A percentile compares a stretch with the other conserved stretches of the same genome.
Conservation (phyloP, 2,329 filamentous ascomycete species). For the Pestalotiopsis sp. region DNA sequence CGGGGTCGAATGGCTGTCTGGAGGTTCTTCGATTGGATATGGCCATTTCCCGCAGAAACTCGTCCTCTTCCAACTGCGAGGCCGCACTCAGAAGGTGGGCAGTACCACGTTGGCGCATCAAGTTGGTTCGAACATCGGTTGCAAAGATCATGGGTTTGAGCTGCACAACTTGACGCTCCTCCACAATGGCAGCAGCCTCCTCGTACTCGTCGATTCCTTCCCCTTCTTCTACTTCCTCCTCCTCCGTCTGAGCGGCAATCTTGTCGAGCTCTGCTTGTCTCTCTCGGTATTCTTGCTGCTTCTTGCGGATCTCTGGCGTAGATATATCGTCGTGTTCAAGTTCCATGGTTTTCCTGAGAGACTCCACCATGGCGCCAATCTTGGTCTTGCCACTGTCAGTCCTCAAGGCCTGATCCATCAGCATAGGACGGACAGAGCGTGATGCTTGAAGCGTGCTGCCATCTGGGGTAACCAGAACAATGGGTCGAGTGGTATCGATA, state of each 20-base stretch:
- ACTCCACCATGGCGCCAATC: slow-evolving; percentile 21
- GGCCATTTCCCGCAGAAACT: slow-evolving; percentile 12
- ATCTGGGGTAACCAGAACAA: slow-evolving; percentile 52
- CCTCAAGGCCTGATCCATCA: slow-evolving; percentile 31
- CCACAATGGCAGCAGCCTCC: slow-evolving; percentile 7
- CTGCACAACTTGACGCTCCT: neutral
- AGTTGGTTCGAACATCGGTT: neutral
- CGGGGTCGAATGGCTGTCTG: slow-evolving; percentile 44
- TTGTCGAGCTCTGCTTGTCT: slow-evolving; percentile 16
- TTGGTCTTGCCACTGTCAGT: slow-evolving; percentile 24
- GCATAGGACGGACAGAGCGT: slow-evolving; percentile 36
- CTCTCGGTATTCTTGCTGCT: slow-evolving; percentile 25
- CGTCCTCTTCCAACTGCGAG: slow-evolving; percentile 17
- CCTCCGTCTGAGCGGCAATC: slow-evolving; percentile 16
- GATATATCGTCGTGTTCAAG: slow-evolving; percentile 27
- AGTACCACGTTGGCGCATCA: slow-evolving; percentile 16
- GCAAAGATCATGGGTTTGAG: neutral
- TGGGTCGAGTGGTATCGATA: slow-evolving; percentile 48
- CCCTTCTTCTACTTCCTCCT: slow-evolving; percentile 6
- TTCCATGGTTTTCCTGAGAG: neutral
- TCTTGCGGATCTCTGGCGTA: slow-evolving; percentile 33
- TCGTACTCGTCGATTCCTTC: slow-evolving; percentile 19
- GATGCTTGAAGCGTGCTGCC: slow-evolving; percentile 54
- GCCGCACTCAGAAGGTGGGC: slow-evolving; percentile 24
- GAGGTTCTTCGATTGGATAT: slow-evolving; percentile 28